Base-by-base conservation (phyloP, 768 basidiomycete genomes). In the Rhodotorula paludigena region DNA sequence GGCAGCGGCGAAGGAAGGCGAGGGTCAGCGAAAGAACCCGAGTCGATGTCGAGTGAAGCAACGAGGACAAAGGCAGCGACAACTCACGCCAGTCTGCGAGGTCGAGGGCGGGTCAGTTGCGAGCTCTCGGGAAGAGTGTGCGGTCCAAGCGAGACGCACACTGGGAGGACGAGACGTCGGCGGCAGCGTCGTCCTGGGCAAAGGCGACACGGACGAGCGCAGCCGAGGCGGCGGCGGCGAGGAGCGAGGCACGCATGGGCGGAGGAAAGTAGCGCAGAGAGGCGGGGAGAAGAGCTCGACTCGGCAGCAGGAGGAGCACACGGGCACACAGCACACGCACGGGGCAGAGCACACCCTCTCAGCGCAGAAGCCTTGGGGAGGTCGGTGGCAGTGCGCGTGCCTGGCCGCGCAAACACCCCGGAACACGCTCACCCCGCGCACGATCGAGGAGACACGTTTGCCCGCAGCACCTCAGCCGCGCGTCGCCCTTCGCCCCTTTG, bases 61-160 rank as follows among this genome's bases (percentile, higher is more conserved):
- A 30, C 36, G 25, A 39, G 30, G 51, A 15, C n/a, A 15, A 48
- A 38, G n/a, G 32, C n/a, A n/a, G n/a, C n/a, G 38, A 38, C 30
- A 15, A 59, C 63, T 64, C 63, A 64, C 63, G 57, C 45, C 68
- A 63, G 32, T 64, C 63, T 64, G 53, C 12, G n/a, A 6, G 38
- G 21, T 15, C 57, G 23, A 32, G 18, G 33, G 28, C 2, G 23
- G 6, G 30, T 21, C 30, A 33, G 12, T 35, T 14, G 45, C 25
- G n/a, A 15, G 42, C 42, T 42, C 20, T 21, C 7, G 25, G 2
- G 1, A n/a, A n/a, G 36, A 36, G 14, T 2, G 36, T 1, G 20
- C 38, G 11, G 23, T 23, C 39, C 39, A 49, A 60, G 6, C 52
- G 70, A 28, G 60, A 66, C 70, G 65, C 66, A 47, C 59, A 69